Conservation (phyloP, 179 eudicot genomes). For the Actinidia arguta region DNA sequence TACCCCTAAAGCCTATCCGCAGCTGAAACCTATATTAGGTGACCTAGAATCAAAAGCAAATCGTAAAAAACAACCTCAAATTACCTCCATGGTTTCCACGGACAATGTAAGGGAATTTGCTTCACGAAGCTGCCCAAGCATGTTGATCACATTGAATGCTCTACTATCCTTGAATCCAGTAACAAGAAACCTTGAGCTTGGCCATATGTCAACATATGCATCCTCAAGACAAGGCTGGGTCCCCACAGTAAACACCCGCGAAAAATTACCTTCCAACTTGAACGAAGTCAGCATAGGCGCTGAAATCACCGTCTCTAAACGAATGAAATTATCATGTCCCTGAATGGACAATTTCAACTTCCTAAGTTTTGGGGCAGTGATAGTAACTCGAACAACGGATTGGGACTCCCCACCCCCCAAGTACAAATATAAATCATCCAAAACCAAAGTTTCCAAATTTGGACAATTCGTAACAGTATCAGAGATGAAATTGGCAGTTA, state of each 20-base stretch:
- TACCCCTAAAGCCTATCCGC: too few species aligned
- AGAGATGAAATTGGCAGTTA: neutral
- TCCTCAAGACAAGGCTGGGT: neutral
- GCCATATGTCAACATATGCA: neutral
- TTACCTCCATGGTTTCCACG: neutral
- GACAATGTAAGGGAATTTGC: neutral
- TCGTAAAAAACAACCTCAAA: too few species aligned
- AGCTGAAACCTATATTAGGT: too few species aligned
- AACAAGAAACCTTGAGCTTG: neutral
- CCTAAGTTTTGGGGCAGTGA: conserved; percentile 7
- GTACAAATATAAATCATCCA: neutral
- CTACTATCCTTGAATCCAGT: neutral
- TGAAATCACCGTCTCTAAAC: neutral
- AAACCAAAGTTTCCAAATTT: neutral
- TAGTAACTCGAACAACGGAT: too few species aligned
- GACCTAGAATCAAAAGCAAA: too few species aligned
- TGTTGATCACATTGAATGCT: conserved; percentile 7
- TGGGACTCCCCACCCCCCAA: too few species aligned
- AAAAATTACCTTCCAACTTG: neutral
- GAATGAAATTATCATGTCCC: neutral
- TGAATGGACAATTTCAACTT: neutral
- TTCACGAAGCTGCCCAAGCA: conserved; percentile 3
- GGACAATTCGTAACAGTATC: neutral
- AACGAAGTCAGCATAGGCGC: neutral
- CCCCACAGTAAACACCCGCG: neutral